phyloP scores from a whole-genome alignment of 1,284 basidiomycete genomes.

The Tausonia pullulans region DNA sequence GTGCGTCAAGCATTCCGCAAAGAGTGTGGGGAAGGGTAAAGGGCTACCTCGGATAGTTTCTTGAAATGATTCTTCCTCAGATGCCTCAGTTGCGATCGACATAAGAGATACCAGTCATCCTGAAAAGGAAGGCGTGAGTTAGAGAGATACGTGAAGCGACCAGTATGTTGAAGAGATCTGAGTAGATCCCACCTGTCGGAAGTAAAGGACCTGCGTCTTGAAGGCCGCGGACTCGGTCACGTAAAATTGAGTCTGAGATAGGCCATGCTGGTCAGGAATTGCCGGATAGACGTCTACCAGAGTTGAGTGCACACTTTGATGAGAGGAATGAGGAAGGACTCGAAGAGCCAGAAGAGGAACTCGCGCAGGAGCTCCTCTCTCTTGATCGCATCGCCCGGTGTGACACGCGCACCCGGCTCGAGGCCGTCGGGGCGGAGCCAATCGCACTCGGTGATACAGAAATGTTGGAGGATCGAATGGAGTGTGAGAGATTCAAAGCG shows the following conservation, averaged over 20 bases:
- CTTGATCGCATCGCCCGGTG: conserved; percentile 58
- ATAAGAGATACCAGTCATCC: conserved; percentile 81
- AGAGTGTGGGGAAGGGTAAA: neutral
- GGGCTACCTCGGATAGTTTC: conserved; percentile 25
- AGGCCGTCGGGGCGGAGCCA: conserved; percentile 51
- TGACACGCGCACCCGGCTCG: conserved; percentile 29
- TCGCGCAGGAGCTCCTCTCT: conserved; percentile 68
- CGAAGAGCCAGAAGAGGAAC: conserved; percentile 86
- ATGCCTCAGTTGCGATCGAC: conserved; percentile 62
- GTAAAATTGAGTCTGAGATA: conserved; percentile 74
- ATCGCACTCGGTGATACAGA: conserved; percentile 63
- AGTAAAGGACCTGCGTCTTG: conserved; percentile 79
- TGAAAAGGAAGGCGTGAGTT: conserved; percentile 35
- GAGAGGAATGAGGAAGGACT: conserved; percentile 68
- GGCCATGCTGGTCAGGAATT: neutral
- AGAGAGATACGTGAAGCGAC: too few relatives aligned
- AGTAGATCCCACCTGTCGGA: conserved; percentile 38
- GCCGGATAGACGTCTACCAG: neutral
- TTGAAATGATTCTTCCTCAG: conserved; percentile 40
- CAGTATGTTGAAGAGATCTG: too few relatives aligned
- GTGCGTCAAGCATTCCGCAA: conserved; percentile 16
- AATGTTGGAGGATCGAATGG: conserved; percentile 67
- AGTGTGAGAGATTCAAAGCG: conserved; percentile 70
- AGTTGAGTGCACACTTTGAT: conserved; percentile 48
- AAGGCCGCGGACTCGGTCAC: conserved; percentile 83